A percentile compares a stretch with the other conserved stretches of the same genome.
phyloP scores from a whole-genome alignment of 306 rosid species.

The Rosa multiflora region DNA sequence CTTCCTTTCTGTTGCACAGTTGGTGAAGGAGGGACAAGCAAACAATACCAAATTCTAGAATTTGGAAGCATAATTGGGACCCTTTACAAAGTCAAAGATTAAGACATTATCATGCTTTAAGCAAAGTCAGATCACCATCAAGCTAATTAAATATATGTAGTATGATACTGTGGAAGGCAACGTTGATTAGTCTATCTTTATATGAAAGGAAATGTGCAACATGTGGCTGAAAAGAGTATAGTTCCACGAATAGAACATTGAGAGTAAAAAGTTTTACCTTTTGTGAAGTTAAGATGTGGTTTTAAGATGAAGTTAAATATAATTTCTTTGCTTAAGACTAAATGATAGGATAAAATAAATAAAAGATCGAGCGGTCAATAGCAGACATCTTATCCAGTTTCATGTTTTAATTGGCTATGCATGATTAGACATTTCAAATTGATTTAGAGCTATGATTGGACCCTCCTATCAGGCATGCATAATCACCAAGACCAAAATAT shows the following conservation, averaged over 20 bases:
- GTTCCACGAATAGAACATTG: conserved; percentile 23
- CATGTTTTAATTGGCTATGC: conserved; percentile 25
- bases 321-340: conserved; percentile 41
- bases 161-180: conserved; percentile 15
- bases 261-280: conserved; percentile 29
- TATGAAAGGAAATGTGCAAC: conserved; percentile 19
- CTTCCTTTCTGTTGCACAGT: too few relatives aligned
- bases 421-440: not conserved
- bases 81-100: conserved; percentile 27
- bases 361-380: conserved; percentile 18
- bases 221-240: conserved; percentile 33
- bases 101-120: conserved; percentile 31
- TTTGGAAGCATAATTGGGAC: conserved; percentile 52
- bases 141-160: conserved; percentile 23
- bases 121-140: conserved; percentile 45
- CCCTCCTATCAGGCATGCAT: conserved; percentile 35
- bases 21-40: not conserved
- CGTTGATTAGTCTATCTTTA: conserved; percentile 20
- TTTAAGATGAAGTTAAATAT: conserved; percentile 25
- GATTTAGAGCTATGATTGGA: conserved; percentile 19
- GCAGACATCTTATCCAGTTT: conserved; percentile 22
- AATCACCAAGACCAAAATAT: not conserved
- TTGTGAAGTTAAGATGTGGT: conserved; percentile 36
- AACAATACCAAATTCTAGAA: conserved; percentile 38
- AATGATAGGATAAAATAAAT: conserved; percentile 18